phyloP scores from a whole-genome alignment of 768 basidiomycete species.

The Mycena filopes region DNA sequence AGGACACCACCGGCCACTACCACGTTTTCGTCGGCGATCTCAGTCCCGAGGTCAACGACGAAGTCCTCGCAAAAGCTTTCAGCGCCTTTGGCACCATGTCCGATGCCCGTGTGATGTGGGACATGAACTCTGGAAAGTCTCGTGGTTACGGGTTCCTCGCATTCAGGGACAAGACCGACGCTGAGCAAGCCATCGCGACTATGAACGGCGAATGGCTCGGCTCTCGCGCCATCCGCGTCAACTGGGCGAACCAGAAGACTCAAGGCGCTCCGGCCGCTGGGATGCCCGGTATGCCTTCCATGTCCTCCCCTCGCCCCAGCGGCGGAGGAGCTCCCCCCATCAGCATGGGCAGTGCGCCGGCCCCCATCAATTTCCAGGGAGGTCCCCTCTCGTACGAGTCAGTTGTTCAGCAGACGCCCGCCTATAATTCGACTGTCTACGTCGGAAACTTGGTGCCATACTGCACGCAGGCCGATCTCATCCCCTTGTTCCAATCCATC shows the following conservation, averaged over 20 bases:
- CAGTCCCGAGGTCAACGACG: constrained; percentile 98
- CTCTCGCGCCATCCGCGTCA: constrained; percentile 97
- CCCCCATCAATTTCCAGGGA: constrained; percentile 91
- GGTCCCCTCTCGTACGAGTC: constrained; percentile 91
- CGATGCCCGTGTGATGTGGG: constrained; percentile 99
- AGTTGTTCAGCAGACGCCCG: constrained; percentile 93
- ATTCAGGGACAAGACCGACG: constrained; percentile 98
- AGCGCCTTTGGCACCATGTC: constrained; percentile 96
- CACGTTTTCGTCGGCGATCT: constrained; percentile 99
- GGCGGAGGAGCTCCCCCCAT: constrained; percentile 45
- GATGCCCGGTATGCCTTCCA: constrained; percentile 29
- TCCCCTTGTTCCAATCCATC: constrained; percentile 98
- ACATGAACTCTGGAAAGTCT: constrained; percentile 99
- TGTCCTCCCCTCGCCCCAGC: constrained; percentile 53
- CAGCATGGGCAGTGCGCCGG: constrained; percentile 72
- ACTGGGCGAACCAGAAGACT: constrained; percentile 99
- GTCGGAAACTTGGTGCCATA: constrained; percentile 99
- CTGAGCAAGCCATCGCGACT: constrained; percentile 98
- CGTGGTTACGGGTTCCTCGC: constrained; percentile 98
- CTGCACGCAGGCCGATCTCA: constrained; percentile 96
- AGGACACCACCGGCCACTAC: constrained; percentile 97
- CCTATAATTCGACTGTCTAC: constrained; percentile 96
- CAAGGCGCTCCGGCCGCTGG: constrained; percentile 65
- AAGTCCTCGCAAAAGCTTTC: constrained; percentile 96
- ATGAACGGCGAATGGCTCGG: constrained; percentile 99